Percentiles rank a stretch among this genome's conserved stretches.
These are phyloP conservation scores for Panicum virgatum DNA, from an alignment of 202 grass and related monocot species.

Conservation along the genomic window DNA sequence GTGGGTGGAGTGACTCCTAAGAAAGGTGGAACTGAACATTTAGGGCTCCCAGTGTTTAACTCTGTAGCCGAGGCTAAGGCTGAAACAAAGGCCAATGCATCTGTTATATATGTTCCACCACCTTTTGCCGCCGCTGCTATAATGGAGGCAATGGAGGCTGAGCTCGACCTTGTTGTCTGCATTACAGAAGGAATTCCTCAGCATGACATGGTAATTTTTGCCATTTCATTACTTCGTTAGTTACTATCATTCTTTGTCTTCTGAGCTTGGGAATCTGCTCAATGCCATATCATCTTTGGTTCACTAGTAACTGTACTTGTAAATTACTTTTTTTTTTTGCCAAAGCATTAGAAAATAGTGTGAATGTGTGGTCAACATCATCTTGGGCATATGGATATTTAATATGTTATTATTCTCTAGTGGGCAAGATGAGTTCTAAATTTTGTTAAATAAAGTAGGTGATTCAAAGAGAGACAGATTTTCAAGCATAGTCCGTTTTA, in stretches of 20 bases:
- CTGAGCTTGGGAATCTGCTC: not conserved
- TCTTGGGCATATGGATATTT: not conserved
- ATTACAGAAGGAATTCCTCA: constrained; percentile 99
- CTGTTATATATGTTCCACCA: constrained; percentile 97
- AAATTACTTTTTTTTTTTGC: not conserved
- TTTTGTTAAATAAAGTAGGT: not conserved
- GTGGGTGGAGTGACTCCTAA: constrained; percentile 98
- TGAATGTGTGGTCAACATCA: not conserved
- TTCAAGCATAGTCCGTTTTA: not conserved
- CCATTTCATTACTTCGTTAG: not conserved
- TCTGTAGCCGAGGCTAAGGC: constrained; percentile 90
- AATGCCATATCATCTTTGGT: not conserved
- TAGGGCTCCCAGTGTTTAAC: constrained; percentile 93
- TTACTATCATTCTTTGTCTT: not conserved
- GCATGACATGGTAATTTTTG: constrained; percentile 84
- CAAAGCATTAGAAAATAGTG: not conserved
- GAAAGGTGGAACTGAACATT: constrained; percentile 99
- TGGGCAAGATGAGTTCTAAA: not conserved
- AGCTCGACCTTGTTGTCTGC: constrained; percentile 91
- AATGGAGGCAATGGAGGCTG: constrained; percentile 93
- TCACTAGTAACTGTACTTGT: not conserved
- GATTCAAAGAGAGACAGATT: not conserved
- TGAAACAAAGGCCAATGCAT: constrained; percentile 97
- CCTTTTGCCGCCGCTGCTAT: constrained; percentile 97
- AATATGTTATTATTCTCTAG: not conserved